These are phyloP conservation scores for Boletellus ananiceps DNA, from an alignment of 768 basidiomycete genomes.

Conservation along the genomic window DNA sequence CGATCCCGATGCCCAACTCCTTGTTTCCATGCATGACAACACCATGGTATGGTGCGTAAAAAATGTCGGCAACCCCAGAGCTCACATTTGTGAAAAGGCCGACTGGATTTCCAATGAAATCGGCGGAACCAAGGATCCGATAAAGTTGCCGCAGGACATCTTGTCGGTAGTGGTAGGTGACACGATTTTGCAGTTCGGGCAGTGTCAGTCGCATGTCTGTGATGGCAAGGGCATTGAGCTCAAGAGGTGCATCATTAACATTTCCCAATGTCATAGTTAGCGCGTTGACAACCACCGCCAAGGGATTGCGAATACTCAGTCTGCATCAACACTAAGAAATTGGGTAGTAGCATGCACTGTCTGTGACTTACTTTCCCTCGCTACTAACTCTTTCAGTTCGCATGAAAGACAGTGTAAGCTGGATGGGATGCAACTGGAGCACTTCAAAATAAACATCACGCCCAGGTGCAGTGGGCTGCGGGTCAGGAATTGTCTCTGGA, in stretches of 20 bases:
- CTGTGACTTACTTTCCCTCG: conserved; percentile 76
- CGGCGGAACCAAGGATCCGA: conserved; percentile 95
- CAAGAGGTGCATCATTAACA: conserved; percentile 91
- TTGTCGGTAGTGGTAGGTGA: conserved; percentile 89
- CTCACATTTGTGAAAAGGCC: conserved; percentile 98
- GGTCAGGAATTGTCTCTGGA: conserved; percentile 65
- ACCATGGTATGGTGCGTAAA: conserved; percentile 97
- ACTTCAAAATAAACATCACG: conserved; percentile 93
- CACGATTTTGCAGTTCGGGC: conserved; percentile 79
- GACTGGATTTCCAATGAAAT: conserved; percentile 94
- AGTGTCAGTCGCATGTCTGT: conserved; percentile 89
- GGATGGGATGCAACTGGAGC: conserved; percentile 90
- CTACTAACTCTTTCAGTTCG: conserved; percentile 90
- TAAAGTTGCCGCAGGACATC: conserved; percentile 93
- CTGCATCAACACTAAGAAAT: conserved; percentile 32
- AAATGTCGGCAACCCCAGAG: conserved; percentile 95
- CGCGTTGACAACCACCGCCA: conserved; percentile 91
- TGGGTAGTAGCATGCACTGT: neutral
- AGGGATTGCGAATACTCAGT: conserved; percentile 78
- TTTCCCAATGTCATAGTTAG: conserved; percentile 97
- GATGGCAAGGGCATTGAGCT: conserved; percentile 89
- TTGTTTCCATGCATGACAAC: conserved; percentile 95
- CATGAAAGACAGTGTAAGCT: conserved; percentile 93
- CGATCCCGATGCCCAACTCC: conserved; percentile 90
- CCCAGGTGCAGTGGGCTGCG: conserved; percentile 58